Conservation (phyloP, 306 rosid species). For the Begonia fuchsioides region DNA sequence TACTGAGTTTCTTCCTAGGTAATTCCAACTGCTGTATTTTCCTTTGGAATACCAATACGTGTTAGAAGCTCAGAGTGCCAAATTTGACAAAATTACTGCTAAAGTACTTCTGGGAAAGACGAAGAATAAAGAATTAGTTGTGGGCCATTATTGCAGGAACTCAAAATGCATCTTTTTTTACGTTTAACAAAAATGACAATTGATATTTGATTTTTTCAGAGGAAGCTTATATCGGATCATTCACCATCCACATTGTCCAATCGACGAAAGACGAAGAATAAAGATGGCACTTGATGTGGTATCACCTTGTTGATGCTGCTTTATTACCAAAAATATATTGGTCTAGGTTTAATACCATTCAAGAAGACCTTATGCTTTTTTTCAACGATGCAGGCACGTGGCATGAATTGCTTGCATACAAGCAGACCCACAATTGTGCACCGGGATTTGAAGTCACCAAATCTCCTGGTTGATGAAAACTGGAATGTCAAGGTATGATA, state of each 20-base stretch:
- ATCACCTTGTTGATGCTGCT: conserved; percentile 10
- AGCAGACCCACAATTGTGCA: conserved; percentile 93
- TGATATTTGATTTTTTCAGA: conserved; percentile 18
- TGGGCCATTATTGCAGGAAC: too few species aligned
- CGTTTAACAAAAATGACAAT: conserved; percentile 4
- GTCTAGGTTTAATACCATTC: too few species aligned
- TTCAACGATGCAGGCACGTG: conserved; percentile 72
- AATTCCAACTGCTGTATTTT: neutral
- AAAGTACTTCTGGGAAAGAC: too few species aligned
- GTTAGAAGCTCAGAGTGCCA: too few species aligned
- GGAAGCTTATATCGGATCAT: conserved; percentile 86
- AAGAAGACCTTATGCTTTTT: too few species aligned
- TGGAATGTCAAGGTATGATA: conserved; percentile 88
- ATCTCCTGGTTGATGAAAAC: conserved; percentile 93
- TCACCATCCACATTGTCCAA: conserved; percentile 77
- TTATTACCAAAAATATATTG: too few species aligned
- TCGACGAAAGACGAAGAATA: conserved; percentile 83
- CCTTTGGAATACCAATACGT: too few species aligned
- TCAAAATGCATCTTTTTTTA: neutral
- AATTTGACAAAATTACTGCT: too few species aligned
- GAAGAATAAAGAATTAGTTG: too few species aligned
- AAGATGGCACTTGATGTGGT: conserved; percentile 99
- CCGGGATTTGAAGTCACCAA: conserved; percentile 92
- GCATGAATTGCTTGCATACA: conserved; percentile 96
- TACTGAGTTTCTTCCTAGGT: conserved; percentile 96